These are phyloP conservation scores for Colletotrichum horii DNA, from an alignment of 2,329 filamentous ascomycete species.

Conservation along the genomic window DNA sequence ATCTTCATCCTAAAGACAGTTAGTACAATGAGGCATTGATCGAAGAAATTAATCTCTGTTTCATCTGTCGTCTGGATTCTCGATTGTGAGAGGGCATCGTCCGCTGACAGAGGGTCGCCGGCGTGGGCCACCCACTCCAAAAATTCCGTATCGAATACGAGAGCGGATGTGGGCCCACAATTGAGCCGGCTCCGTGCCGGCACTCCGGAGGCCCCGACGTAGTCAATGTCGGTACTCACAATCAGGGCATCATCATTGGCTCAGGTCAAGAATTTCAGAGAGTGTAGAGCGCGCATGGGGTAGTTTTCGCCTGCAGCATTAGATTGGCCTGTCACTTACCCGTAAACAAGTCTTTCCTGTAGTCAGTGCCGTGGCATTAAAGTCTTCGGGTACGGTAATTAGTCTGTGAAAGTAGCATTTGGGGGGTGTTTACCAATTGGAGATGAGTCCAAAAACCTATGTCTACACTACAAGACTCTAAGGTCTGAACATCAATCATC, in stretches of 20 bases:
- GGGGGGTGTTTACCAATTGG: neutral
- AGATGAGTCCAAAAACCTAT: neutral
- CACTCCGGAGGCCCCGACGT: accelerated
- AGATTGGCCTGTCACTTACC: accelerated
- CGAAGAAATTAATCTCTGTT: neutral
- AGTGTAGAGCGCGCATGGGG: too few species aligned
- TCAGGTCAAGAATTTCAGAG: neutral
- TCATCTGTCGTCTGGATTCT: neutral
- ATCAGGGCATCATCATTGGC: accelerated
- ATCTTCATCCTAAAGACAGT: accelerated
- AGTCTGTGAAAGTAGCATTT: neutral
- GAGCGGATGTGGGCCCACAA: neutral
- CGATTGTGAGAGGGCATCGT: neutral
- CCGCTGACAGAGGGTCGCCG: neutral
- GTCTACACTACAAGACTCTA: accelerated
- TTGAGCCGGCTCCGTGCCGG: neutral
- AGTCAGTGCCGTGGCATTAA: too few species aligned
- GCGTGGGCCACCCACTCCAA: neutral
- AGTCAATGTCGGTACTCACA: accelerated
- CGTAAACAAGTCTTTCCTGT: too few species aligned
- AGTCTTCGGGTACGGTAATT: too few species aligned
- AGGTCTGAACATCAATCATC: neutral
- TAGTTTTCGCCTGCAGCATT: too few species aligned
- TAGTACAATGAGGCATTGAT: neutral
- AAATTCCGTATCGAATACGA: neutral